These are phyloP conservation scores for Claviceps sp. DNA, from an alignment of 2,329 filamentous ascomycete species.

Conservation along the genomic window DNA sequence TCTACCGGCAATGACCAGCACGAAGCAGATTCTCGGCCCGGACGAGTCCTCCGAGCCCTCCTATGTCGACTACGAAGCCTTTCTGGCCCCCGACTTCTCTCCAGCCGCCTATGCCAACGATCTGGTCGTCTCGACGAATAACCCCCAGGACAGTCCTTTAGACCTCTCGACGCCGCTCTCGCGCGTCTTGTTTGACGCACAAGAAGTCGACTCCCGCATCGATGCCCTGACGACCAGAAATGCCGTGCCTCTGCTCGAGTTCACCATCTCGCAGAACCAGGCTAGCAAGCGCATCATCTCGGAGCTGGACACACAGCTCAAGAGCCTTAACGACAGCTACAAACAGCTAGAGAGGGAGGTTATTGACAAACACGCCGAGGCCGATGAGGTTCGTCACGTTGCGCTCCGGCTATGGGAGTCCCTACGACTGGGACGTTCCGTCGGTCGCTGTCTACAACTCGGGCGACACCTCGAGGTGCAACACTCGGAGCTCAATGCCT, in stretches of 20 bases:
- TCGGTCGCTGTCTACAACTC: conserved; percentile 66
- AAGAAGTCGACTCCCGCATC: conserved; percentile 94
- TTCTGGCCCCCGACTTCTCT: conserved; percentile 72
- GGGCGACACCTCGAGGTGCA: conserved; percentile 82
- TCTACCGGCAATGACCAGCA: background rate
- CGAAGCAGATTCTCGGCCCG: background rate
- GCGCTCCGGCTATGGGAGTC: conserved; percentile 72
- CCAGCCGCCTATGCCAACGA: conserved; percentile 75
- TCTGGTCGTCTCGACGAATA: conserved; percentile 82
- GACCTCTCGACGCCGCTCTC: conserved; percentile 92
- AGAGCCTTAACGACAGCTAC: conserved; percentile 72
- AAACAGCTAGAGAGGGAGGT: conserved; percentile 77
- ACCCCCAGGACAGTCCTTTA: conserved; percentile 74
- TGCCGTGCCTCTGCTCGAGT: conserved; percentile 64
- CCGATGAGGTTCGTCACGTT: conserved; percentile 67
- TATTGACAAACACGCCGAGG: conserved; percentile 69
- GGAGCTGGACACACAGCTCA: conserved; percentile 69
- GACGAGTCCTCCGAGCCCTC: conserved; percentile 46
- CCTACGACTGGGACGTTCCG: conserved; percentile 60
- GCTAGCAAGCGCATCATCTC: conserved; percentile 60
- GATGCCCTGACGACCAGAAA: conserved; percentile 76
- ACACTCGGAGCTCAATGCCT: conserved; percentile 46
- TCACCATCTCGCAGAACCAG: conserved; percentile 62
- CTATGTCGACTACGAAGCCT: conserved; percentile 93
- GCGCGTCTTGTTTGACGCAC: conserved; percentile 86